These are phyloP conservation scores for Termitomyces eurrhizus DNA, from an alignment of 768 basidiomycete genomes.

Conservation along the genomic window DNA sequence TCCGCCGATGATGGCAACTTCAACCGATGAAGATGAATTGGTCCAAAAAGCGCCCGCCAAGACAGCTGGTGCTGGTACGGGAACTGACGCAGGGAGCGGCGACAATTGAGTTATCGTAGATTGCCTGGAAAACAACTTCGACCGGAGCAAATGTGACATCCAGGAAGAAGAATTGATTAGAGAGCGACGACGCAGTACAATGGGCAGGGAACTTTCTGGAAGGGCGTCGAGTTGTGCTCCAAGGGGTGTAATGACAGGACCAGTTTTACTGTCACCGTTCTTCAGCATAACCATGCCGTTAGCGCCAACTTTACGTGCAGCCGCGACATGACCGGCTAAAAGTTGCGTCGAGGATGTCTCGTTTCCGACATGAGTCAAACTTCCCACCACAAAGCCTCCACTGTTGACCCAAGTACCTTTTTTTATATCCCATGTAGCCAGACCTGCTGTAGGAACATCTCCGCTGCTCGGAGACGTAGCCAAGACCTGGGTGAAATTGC, in stretches of 20 bases:
- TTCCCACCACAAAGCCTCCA: constrained; percentile 71
- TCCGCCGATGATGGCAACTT: constrained; percentile 81
- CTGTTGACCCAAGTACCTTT: constrained; percentile 64
- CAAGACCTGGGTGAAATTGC: constrained; percentile 63
- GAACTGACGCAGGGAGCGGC: constrained; percentile 51
- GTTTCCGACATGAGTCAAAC: constrained; percentile 66
- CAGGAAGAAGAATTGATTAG: constrained; percentile 36
- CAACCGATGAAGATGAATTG: constrained; percentile 60
- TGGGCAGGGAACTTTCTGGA: constrained; percentile 25
- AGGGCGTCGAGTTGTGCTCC: constrained; percentile 48
- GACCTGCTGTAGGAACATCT: constrained; percentile 47
- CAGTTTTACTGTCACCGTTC: constrained; percentile 48
- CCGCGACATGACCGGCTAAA: constrained; percentile 62
- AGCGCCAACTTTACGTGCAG: constrained; percentile 63
- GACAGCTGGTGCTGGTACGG: constrained; percentile 73
- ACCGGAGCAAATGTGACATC: constrained; percentile 45
- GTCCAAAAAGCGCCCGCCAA: constrained; percentile 89
- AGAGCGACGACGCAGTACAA: constrained; percentile 32
- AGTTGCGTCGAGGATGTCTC: constrained; percentile 58
- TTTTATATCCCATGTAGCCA: constrained; percentile 71
- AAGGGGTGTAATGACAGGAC: constrained; percentile 61
- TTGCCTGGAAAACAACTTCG: constrained; percentile 51
- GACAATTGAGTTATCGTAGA: constrained; percentile 35
- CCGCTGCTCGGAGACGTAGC: constrained; percentile 27
- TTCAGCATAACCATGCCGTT: constrained; percentile 76